A percentile compares a stretch with the other conserved stretches of the same genome.
These are phyloP conservation scores for Helenozyma rhizophorensis DNA, from an alignment of 805 yeast genomes.

Conservation along the genomic window DNA sequence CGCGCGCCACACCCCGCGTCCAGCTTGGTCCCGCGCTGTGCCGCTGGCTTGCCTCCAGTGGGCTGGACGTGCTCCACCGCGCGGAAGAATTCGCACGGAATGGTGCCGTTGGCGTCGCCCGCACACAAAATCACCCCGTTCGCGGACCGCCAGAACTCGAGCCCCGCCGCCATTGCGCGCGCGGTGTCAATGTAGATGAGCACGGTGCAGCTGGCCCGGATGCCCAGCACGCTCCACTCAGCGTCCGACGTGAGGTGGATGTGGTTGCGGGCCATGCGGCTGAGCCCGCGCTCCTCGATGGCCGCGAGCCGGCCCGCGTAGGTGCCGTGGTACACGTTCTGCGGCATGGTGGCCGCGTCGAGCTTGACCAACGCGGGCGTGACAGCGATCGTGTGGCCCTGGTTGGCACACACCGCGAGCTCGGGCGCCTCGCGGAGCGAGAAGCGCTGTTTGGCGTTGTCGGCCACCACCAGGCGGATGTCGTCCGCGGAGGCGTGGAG, in stretches of 20 bases:
- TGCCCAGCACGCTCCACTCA: slow-evolving; percentile 61
- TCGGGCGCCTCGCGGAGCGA: slow-evolving; percentile 35
- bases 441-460: slow-evolving; percentile 71
- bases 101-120: slow-evolving; percentile 54
- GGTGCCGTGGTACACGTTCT: slow-evolving; percentile 77
- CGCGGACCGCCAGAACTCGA: slow-evolving; percentile 55
- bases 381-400: slow-evolving; percentile 76
- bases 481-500: slow-evolving; percentile 53
- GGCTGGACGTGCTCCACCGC: slow-evolving; percentile 17
- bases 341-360: slow-evolving; percentile 43
- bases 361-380: slow-evolving; percentile 41
- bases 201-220: slow-evolving; percentile 55
- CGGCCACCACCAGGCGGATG: slow-evolving; percentile 53
- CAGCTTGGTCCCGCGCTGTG: too few relatives aligned
- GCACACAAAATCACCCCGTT: slow-evolving; percentile 73
- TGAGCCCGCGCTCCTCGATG: slow-evolving; percentile 57
- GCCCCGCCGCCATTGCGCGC: slow-evolving; percentile 39
- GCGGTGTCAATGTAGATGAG: slow-evolving; percentile 59
- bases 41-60: too few relatives aligned
- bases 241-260: slow-evolving; percentile 70
- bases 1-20: too few relatives aligned
- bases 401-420: slow-evolving; percentile 71
- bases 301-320: slow-evolving; percentile 39
- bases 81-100: slow-evolving; percentile 42
- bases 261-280: slow-evolving; percentile 73